Evolutionary conservation across 73 alveolate species (phyloP).

Genomic region (Blepharisma stoltei): DNA sequence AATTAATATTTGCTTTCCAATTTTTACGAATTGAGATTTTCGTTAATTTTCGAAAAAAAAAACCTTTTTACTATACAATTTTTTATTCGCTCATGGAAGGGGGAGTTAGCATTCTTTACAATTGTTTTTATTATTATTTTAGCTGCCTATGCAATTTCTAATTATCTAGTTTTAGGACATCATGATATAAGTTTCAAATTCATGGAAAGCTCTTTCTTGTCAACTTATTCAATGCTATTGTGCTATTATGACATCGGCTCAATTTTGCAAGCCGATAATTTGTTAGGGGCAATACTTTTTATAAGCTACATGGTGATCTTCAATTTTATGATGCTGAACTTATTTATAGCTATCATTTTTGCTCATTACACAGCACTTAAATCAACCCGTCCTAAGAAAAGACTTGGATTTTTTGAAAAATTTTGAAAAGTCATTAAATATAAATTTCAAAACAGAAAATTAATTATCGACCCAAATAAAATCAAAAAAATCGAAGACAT

Average conservation of each 20-base stretch:
- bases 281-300: constrained; percentile 33
- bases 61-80: too few relatives aligned
- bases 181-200: constrained; percentile 23
- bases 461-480: neutral
- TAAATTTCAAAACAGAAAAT: neutral
- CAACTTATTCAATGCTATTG: constrained; percentile 24
- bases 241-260: constrained; percentile 29
- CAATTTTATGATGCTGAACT: constrained; percentile 32
- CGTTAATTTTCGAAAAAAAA: too few relatives aligned
- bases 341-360: constrained; percentile 49
- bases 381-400: neutral
- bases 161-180: constrained; percentile 43
- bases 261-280: constrained; percentile 36
- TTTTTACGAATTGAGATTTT: too few relatives aligned
- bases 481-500: neutral
- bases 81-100: too few relatives aligned
- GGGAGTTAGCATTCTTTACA: constrained; percentile 51
- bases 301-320: constrained; percentile 40
- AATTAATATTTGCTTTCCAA: too few relatives aligned
- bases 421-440: neutral
- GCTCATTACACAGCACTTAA: constrained; percentile 38
- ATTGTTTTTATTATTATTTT: constrained; percentile 40
- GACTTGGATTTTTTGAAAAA: constrained; percentile 3
- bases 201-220: constrained; percentile 18
- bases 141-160: constrained; percentile 51